Percentiles rank a stretch among this genome's conserved stretches.
phyloP scores from a whole-genome alignment of 257 asterid species.

The Solanum sejunctum region DNA sequence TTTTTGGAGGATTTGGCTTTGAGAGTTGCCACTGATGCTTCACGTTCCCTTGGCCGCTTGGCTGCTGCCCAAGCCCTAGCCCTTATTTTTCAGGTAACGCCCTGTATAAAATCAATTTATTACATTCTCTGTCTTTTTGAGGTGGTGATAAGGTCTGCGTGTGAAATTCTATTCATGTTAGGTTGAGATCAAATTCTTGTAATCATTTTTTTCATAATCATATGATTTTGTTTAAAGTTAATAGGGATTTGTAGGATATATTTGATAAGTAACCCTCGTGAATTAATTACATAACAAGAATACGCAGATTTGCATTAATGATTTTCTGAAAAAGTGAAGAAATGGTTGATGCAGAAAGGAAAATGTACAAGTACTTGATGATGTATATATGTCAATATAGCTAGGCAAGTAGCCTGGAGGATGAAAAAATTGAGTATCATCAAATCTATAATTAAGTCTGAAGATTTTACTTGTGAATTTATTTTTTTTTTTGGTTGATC shows the following conservation, averaged over 20 bases:
- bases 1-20: constrained; percentile 68
- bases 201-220: not conserved
- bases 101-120: not conserved
- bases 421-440: not conserved
- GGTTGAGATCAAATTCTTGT: not conserved
- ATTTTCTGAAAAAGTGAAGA: not conserved
- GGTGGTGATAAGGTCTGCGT: too few species aligned
- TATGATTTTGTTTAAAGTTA: not conserved
- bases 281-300: not conserved
- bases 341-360: not conserved
- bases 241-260: not conserved
- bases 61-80: constrained; percentile 66
- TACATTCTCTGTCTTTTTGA: too few species aligned
- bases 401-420: not conserved
- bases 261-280: not conserved
- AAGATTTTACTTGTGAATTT: not conserved
- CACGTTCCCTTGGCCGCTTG: constrained; percentile 41
- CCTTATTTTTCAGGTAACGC: constrained; percentile 49
- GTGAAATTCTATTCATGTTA: not conserved
- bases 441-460: not conserved
- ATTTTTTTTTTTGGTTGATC: not conserved
- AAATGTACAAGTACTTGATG: not conserved
- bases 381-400: not conserved
- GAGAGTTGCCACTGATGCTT: constrained; percentile 46
- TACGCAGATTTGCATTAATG: not conserved